phyloP scores from a whole-genome alignment of 1,284 basidiomycete species.

The Austroboletus olivaceoglutinosus region DNA sequence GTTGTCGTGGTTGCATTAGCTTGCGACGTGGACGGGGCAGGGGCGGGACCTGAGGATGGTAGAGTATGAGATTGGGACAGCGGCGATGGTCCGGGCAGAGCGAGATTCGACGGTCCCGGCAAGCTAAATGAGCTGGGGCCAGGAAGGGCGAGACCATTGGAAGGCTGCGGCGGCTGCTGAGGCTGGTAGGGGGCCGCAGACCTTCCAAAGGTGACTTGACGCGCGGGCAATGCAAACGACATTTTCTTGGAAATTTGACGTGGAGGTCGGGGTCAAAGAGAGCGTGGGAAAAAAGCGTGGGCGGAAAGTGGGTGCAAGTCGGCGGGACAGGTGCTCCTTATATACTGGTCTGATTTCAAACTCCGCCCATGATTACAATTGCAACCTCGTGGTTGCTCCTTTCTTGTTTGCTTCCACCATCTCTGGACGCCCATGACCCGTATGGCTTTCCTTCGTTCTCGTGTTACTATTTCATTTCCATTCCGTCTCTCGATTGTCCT shows the following conservation, averaged over 20 bases:
- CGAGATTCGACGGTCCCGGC: constrained; percentile 40
- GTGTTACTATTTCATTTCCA: not conserved
- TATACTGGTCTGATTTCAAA: constrained; percentile 29
- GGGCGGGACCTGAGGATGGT: constrained; percentile 27
- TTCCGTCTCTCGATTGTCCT: not conserved
- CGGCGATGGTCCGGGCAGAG: constrained; percentile 41
- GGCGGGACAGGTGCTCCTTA: constrained; percentile 20
- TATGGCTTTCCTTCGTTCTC: not conserved
- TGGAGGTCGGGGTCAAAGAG: constrained; percentile 20
- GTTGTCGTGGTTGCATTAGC: constrained; percentile 25
- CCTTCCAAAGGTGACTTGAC: constrained; percentile 73
- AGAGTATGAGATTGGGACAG: constrained; percentile 38
- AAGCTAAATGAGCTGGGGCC: constrained; percentile 50
- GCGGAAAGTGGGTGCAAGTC: constrained; percentile 19
- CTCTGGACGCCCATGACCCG: constrained; percentile 13
- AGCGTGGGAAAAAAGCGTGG: constrained; percentile 33
- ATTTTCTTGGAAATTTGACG: constrained; percentile 36
- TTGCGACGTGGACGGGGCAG: constrained; percentile 30
- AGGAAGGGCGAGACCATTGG: constrained; percentile 49
- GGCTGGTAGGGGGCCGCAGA: constrained; percentile 48
- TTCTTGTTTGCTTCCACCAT: constrained; percentile 29
- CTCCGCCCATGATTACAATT: constrained; percentile 31
- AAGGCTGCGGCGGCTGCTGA: constrained; percentile 39
- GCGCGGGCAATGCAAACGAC: constrained; percentile 73
- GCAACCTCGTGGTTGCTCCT: constrained; percentile 7